phyloP scores from a whole-genome alignment of 2,329 filamentous ascomycete genomes.

The Cladosporium phlei region DNA sequence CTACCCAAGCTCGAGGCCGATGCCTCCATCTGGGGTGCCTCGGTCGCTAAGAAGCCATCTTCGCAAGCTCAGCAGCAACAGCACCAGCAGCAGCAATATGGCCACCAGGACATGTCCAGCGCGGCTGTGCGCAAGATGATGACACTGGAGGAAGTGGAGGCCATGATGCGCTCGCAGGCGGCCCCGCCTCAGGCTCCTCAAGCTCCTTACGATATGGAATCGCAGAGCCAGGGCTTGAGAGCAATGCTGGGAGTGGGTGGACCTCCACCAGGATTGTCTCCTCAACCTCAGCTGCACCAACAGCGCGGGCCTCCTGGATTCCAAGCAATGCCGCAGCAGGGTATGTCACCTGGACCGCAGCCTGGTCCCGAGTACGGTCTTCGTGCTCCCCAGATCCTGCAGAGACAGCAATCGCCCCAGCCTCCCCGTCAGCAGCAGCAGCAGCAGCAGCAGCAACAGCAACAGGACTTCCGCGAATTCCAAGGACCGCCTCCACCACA shows the following conservation, averaged over 20 bases:
- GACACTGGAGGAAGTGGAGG: constrained; percentile 95
- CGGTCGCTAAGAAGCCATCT: constrained; percentile 52
- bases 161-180: constrained; percentile 77
- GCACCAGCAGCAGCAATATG: constrained; percentile 13
- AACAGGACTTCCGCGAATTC: constrained; percentile 24
- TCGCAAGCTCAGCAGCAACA: constrained; percentile 24
- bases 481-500: constrained; percentile 16
- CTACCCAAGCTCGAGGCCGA: constrained; percentile 89
- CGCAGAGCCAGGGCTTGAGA: constrained; percentile 31
- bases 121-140: constrained; percentile 68
- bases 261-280: constrained; percentile 18
- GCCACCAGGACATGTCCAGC: constrained; percentile 17
- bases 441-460: constrained; percentile 20
- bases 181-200: constrained; percentile 37
- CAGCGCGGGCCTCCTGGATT: constrained; percentile 41
- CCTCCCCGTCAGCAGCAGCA: constrained; percentile 18
- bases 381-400: constrained; percentile 37
- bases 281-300: constrained; percentile 29
- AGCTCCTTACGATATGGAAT: constrained; percentile 20
- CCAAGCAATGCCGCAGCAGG: constrained; percentile 43
- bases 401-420: constrained; percentile 28
- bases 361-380: constrained; percentile 38
- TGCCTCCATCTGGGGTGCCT: constrained; percentile 84
- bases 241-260: constrained; percentile 31
- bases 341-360: constrained; percentile 28